Base-by-base conservation (phyloP, 2,329 filamentous ascomycete genomes). In the Leptographium wingfieldii region DNA sequence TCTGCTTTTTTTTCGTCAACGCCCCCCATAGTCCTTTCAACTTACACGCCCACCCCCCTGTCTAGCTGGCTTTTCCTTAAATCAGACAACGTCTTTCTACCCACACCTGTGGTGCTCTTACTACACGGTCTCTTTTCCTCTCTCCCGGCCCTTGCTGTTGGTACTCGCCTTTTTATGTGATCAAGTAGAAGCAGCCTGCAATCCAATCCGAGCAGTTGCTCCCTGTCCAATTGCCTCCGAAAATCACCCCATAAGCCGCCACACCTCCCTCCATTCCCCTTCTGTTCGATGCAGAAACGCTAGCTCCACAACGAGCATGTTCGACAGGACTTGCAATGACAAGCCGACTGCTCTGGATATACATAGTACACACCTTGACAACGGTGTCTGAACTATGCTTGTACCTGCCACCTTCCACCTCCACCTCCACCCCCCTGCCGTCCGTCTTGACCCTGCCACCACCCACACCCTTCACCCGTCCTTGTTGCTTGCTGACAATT, bases 401-500 rank as follows among this genome's bases (percentile, higher is more conserved):
- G 22, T 12, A 10, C 40, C n/a, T 31, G 19, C 31, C 43, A 31
- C 29, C 58, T 31, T n/a, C 56, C 16, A 35, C 43, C 53, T 40
- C 27, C 31, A 16, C 31, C 25, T 38, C 58, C 46, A 54, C 29
- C 43, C n/a, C 48, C 38, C n/a, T 31, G n/a, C 48, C 38, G 10
- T 7, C 33, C 54, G 27, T 54, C 35, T 19, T 38, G 22, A 25
- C 54, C 48, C 27, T 27, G 33, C 49, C 38, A 46, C 55, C 29
- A 38, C 46, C 53, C 43, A 52, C 40, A 16, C 38, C 35, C 60
- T 46, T 59, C 59, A 55, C 51, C 57, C 55, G 48, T 54, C 29
- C 25, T 14, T 52, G 31, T 14, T 31, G 19, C 46, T 40, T 27
- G 9, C 43, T 59, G 43, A 35, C 58, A 53, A 29, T 51, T 40